A percentile compares a stretch with the other conserved stretches of the same genome.
phyloP scores from a whole-genome alignment of 208 protist species.

The Leishmania mexicana region DNA sequence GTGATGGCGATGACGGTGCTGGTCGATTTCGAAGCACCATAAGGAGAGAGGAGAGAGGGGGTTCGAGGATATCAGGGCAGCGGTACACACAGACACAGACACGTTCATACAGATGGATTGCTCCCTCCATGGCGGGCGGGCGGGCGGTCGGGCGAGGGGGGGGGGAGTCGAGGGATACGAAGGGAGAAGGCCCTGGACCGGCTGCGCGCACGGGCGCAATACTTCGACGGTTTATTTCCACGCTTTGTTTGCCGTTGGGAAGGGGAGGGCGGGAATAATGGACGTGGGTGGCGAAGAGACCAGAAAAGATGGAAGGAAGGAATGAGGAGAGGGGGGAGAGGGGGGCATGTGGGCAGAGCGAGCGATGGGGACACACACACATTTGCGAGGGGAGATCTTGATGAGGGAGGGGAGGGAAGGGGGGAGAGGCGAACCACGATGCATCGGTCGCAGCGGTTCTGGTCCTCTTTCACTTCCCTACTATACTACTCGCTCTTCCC shows the following conservation, averaged over 20 bases:
- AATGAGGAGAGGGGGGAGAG: not conserved
- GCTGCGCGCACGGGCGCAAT: not conserved
- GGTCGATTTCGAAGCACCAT: not conserved
- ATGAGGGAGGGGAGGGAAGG: not conserved
- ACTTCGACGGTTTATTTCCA: not conserved
- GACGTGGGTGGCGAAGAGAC: not conserved
- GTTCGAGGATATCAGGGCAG: not conserved
- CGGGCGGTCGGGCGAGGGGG: too few species aligned
- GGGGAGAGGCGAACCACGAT: not conserved
- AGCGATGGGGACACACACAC: constrained; percentile 2
- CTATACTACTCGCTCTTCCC: not conserved
- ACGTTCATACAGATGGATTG: not conserved
- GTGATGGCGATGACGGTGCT: not conserved
- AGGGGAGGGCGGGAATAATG: not conserved
- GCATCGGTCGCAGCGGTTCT: not conserved
- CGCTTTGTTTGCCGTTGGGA: not conserved
- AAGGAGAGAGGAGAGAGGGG: not conserved
- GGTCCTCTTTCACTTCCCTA: not conserved
- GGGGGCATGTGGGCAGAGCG: not conserved
- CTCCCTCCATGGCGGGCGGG: not conserved
- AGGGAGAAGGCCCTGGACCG: not conserved
- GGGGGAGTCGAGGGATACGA: not conserved
- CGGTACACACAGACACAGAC: not conserved
- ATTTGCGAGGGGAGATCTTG: not conserved
- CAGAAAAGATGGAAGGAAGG: not conserved